Base-by-base conservation (phyloP, 768 basidiomycete genomes). In the Lentinula detonsa region DNA sequence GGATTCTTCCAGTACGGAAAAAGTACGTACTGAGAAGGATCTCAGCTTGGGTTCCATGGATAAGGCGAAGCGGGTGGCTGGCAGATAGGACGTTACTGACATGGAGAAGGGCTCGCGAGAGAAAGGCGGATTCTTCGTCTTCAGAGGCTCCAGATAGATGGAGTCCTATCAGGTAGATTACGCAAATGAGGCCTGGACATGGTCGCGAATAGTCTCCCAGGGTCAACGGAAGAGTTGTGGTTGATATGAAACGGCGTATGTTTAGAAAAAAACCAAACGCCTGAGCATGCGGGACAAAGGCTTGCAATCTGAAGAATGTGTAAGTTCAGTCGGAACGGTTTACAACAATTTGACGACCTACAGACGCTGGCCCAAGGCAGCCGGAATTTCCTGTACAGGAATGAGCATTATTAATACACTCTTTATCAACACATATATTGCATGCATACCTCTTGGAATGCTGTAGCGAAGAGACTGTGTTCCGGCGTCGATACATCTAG, bases 261-360 rank as follows among this genome's bases (percentile, higher is more conserved):
- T 78, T 72, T 57, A 92, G 80, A 70, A 90, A 91, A 67, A 91
- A 85, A 4, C 86, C 87, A 61, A 89, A 78, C 65, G 85, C 78
- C 40, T 74, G 69, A 1, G 81, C 78, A 65, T 88, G 78, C 15
- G 81, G 82, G 11, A 85, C 68, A 67, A 93, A 85, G 21, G 74
- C 74, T 65, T 85, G 81, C 4, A 87, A 69, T 43, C 87, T 90
- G 52, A n/a, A 52, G 28, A 50, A 34, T 18, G 3, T 48, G 3
- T 48, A 21, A 42, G 34, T 10, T 59, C 51, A 59, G 39, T 66
- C 59, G 28, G 28, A 46, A 65, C 53, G 59, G 51, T 60, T 61
- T 2, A 34, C 10, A 42, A 6, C 6, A 51, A 21, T 16, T 6
- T 18, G 21, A 35, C 40, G 23, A 43, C 55, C 5, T 63, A 85